Percentiles rank a stretch among this genome's conserved stretches.
phyloP scores from a whole-genome alignment of 345 rosid species.

The Lepidium sativum region DNA sequence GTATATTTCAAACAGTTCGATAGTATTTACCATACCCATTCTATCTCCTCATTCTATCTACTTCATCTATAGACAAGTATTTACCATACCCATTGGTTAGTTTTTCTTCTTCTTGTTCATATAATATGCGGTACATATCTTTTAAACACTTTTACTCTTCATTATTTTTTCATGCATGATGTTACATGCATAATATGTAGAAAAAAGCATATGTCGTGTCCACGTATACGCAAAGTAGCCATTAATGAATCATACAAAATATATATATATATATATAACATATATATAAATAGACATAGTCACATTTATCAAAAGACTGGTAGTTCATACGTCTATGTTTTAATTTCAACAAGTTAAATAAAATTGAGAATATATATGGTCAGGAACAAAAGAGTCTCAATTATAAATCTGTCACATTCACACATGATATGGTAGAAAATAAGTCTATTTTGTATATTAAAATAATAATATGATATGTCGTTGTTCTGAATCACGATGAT shows the following conservation, averaged over 20 bases:
- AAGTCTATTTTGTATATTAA: neutral
- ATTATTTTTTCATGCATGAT: no score
- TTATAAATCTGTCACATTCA: constrained; percentile 10
- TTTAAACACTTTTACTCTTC: no score
- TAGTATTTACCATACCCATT: no score
- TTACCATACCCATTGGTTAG: no score
- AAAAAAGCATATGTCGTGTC: neutral
- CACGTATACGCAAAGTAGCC: neutral
- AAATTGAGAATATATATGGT: constrained; percentile 2
- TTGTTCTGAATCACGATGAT: constrained; percentile 22
- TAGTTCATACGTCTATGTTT: constrained; percentile 16
- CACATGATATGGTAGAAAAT: constrained; percentile 17
- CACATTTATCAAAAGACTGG: constrained; percentile 1
- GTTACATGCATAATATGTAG: no score
- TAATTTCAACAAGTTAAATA: neutral
- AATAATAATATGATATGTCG: constrained; percentile 17
- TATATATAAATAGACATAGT: no score
- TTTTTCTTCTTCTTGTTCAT: no score
- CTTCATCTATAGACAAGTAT: no score
- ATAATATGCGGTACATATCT: no score
- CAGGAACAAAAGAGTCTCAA: constrained; percentile 15
- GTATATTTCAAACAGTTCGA: no score
- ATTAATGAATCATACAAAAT: neutral
- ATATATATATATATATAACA: no score
- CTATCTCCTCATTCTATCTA: no score